These are phyloP conservation scores for Rhodotorula mucilaginosa DNA, from an alignment of 1,284 basidiomycete genomes.

Conservation along the genomic window DNA sequence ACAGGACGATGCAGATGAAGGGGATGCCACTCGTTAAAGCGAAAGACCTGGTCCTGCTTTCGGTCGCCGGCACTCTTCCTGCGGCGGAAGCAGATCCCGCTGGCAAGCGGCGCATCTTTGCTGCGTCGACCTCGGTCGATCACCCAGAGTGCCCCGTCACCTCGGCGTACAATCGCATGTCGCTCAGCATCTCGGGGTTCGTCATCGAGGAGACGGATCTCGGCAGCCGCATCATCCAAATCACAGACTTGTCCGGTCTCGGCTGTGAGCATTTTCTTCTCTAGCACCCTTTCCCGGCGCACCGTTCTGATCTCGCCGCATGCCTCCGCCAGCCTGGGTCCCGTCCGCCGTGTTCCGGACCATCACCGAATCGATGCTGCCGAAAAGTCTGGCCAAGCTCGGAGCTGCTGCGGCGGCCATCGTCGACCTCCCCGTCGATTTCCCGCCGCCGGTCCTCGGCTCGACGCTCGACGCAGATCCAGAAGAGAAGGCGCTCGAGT, in stretches of 20 bases:
- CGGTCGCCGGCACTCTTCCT: slow-evolving; percentile 33
- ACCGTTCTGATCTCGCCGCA: background rate
- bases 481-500: slow-evolving; percentile 1
- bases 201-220: slow-evolving; percentile 37
- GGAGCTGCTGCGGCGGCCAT: slow-evolving; percentile 22
- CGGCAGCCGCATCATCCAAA: slow-evolving; percentile 36
- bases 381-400: slow-evolving; percentile 42
- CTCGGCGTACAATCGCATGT: slow-evolving; percentile 41
- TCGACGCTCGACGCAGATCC: background rate
- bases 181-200: slow-evolving; percentile 41
- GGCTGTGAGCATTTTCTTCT: slow-evolving; percentile 21
- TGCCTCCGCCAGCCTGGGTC: slow-evolving; percentile 29
- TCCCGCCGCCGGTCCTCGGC: slow-evolving; percentile 41
- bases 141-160: slow-evolving; percentile 34
- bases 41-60: slow-evolving; percentile 43
- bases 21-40: slow-evolving; percentile 63
- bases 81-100: background rate
- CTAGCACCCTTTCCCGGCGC: background rate
- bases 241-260: slow-evolving; percentile 40
- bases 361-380: slow-evolving; percentile 41
- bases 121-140: slow-evolving; percentile 37
- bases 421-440: slow-evolving; percentile 17
- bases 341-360: slow-evolving; percentile 38
- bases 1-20: slow-evolving; percentile 57
- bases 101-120: slow-evolving; percentile 20